phyloP scores from a whole-genome alignment of 73 alveolate genomes.

The Paramecium primaurelia region DNA sequence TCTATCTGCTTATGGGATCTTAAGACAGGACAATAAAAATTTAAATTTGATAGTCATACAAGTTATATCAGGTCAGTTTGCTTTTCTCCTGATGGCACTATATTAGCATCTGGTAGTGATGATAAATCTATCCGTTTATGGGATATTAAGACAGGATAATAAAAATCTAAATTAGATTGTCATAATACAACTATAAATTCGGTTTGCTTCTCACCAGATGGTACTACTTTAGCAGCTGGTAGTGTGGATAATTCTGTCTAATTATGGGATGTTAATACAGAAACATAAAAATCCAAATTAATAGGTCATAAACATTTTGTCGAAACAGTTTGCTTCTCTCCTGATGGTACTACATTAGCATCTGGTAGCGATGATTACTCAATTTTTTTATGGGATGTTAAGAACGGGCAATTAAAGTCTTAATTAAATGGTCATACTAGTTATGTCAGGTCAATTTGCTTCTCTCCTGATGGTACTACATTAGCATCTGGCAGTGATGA shows the following conservation, averaged over 20 bases:
- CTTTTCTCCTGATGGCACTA: constrained; percentile 58
- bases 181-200: constrained; percentile 60
- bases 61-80: neutral
- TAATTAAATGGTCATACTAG: no score
- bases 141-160: constrained; percentile 97
- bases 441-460: no score
- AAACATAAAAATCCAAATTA: no score
- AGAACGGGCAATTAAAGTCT: no score
- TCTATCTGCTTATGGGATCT: neutral
- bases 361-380: neutral
- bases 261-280: no score
- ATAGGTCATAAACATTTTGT: no score
- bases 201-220: no score
- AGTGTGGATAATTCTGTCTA: no score
- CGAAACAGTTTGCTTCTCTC: neutral
- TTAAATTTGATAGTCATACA: neutral
- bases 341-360: neutral
- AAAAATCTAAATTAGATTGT: constrained; percentile 79
- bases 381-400: neutral
- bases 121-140: constrained; percentile 95
- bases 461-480: no score
- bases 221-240: no score
- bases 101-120: constrained; percentile 96
- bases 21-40: neutral
- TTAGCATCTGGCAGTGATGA: no score